Evolutionary conservation across 208 protist genomes (phyloP), one percentile per base, ranked within the genome.

Genomic region (Trypanosoma brucei): DNA sequence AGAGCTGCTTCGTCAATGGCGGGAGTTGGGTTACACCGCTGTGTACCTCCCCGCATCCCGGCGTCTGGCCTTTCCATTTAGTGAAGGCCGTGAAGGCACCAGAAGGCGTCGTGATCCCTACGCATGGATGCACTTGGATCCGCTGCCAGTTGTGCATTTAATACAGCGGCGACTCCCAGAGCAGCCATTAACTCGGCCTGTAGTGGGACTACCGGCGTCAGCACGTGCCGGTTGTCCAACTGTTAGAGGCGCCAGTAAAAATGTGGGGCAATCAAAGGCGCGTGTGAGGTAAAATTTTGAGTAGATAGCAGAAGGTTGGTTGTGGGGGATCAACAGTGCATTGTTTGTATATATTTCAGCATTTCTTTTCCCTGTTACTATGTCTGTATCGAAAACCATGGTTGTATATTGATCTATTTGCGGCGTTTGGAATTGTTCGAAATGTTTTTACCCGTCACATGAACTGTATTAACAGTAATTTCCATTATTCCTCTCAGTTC

Each of bases 11-110:
- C 65, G 74, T 13, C 71, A 75, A 3, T 94, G 88, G 88, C 81
- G 69, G 2, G 83, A 88, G 70, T 60, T 94, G 2, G 88, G 88
- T 54, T 94, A 94, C 68, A 75, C 83, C 30, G 80, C 83, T 8
- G 75, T 88, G 5, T 79, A 85, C 40, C 77, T 93, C 7, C 77
- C 76, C 36, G 72, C 64, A 22, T 51, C 50, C 33, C 11, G 37
- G 11, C 59, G 59, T 34, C 60, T 72, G 31, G 59, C 65, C 3
- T 63, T 57, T 48, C 58, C 59, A 31, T 44, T 36, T 34, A 35
- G 34, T 39, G 65, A 51, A n/a, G 33, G 9, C 5, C 0, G 5
- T 59, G 3, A 3, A 37, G 37, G n/a, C 7, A 59, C 33, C 55
- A 53, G 9, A 49, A 60, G n/a, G 33, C 37, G 48, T 33, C 49